A percentile compares a stretch with the other conserved stretches of the same genome.
phyloP scores from a whole-genome alignment of 2,329 filamentous ascomycete genomes.

The Hypoxylon sp. region DNA sequence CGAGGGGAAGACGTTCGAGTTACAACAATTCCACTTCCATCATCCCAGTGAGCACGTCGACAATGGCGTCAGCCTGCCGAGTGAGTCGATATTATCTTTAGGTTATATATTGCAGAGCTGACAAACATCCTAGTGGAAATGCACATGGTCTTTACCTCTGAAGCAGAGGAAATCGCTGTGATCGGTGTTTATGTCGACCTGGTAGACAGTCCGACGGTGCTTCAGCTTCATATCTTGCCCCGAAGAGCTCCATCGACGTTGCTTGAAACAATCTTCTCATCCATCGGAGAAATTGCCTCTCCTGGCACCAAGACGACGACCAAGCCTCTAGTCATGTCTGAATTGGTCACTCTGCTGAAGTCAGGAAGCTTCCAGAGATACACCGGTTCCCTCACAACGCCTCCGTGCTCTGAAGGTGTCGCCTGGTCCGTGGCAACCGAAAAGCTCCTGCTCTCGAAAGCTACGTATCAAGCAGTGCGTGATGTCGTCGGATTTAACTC shows the following conservation, averaged over 20 bases:
- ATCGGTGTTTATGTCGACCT: constrained; percentile 63
- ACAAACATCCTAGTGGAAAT: constrained; percentile 60
- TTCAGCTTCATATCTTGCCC: constrained; percentile 60
- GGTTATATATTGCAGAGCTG: constrained; percentile 7
- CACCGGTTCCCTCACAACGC: constrained; percentile 65
- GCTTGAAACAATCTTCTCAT: constrained; percentile 64
- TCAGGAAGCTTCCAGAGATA: constrained; percentile 61
- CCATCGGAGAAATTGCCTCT: constrained; percentile 59
- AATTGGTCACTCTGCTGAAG: constrained; percentile 58
- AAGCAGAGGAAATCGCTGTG: constrained; percentile 60
- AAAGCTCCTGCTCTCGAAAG: constrained; percentile 57
- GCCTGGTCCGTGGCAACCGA: constrained; percentile 64
- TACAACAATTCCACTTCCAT: constrained; percentile 67
- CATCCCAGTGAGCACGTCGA: constrained; percentile 65
- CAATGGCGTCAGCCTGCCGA: constrained; percentile 62
- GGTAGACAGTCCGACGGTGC: constrained; percentile 56
- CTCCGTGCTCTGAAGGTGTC: constrained; percentile 65
- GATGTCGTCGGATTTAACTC: constrained; percentile 65
- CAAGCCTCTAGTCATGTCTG: constrained; percentile 61
- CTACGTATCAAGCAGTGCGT: constrained; percentile 59
- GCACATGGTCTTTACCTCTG: constrained; percentile 72
- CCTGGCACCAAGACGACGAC: constrained; percentile 61
- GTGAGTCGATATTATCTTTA: constrained; percentile 49
- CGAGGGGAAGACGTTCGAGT: constrained; percentile 56
- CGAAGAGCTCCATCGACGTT: constrained; percentile 57